Evolutionary conservation across 768 basidiomycete genomes (phyloP).

Genomic region (Xerocomellus chrysenteron): DNA sequence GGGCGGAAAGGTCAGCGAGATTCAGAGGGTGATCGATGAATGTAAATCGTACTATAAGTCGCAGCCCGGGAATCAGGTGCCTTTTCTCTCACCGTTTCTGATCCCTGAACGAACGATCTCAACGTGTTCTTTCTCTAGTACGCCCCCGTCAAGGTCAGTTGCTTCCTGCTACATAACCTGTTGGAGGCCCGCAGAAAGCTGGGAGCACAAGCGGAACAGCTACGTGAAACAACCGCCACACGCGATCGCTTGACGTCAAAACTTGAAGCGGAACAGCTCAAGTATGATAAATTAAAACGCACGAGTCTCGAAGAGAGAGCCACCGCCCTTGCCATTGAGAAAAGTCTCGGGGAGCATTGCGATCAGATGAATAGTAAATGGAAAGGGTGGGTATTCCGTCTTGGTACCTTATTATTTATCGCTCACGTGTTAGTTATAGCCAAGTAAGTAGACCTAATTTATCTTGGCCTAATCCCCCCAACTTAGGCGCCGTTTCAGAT

Average conservation of each 20-base stretch:
- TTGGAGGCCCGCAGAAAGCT: conserved; percentile 47
- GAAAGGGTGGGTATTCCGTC: conserved; percentile 33
- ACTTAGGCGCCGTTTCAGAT: conserved; percentile 14
- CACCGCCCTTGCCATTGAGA: conserved; percentile 50
- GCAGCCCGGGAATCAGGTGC: conserved; percentile 47
- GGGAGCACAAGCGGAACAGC: conserved; percentile 34
- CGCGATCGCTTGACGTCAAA: conserved; percentile 32
- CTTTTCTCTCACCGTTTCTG: conserved; percentile 11
- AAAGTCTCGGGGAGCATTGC: conserved; percentile 52
- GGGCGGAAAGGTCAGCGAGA: conserved; percentile 51
- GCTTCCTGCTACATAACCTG: conserved; percentile 49
- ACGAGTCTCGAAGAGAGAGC: conserved; percentile 50
- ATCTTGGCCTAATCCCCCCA: neutral
- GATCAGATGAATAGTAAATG: conserved; percentile 44
- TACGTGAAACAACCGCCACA: conserved; percentile 31
- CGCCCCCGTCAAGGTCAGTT: conserved; percentile 48
- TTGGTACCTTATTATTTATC: neutral
- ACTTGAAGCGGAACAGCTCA: conserved; percentile 39
- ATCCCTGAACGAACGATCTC: conserved; percentile 11
- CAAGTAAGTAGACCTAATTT: conserved; percentile 31
- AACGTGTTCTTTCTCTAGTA: conserved; percentile 37
- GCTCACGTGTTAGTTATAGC: conserved; percentile 29
- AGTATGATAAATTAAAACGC: conserved; percentile 41
- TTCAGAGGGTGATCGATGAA: conserved; percentile 52
- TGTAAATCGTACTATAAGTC: conserved; percentile 46